These are phyloP conservation scores for Boletus pseudopeckii DNA, from an alignment of 768 basidiomycete genomes.

Conservation along the genomic window DNA sequence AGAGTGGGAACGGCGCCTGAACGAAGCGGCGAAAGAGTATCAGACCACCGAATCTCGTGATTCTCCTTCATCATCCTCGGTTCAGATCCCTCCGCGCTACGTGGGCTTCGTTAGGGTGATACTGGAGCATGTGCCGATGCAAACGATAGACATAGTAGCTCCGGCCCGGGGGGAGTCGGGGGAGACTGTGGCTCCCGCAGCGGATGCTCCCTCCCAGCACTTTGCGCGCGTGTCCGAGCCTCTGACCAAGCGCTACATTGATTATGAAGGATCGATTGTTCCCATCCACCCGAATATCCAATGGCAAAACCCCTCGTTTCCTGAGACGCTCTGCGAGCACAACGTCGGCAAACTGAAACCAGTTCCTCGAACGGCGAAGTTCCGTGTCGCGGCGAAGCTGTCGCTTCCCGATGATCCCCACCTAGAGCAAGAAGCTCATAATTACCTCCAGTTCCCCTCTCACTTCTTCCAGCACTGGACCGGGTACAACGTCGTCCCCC, in stretches of 20 bases:
- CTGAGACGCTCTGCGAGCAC: conserved; percentile 14
- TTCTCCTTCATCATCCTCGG: background rate
- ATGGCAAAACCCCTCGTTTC: conserved; percentile 19
- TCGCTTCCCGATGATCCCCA: conserved; percentile 36
- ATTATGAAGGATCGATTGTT: conserved; percentile 2
- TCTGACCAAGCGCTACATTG: background rate
- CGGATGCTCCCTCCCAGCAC: background rate
- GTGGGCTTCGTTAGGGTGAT: conserved; percentile 8
- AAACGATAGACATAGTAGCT: background rate
- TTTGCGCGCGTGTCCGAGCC: background rate
- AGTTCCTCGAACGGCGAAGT: conserved; percentile 31
- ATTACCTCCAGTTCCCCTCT: conserved; percentile 24
- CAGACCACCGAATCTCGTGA: background rate
- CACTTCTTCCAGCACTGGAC: conserved; percentile 31
- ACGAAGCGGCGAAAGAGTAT: background rate
- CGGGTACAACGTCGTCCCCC: conserved; percentile 22
- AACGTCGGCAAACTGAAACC: background rate
- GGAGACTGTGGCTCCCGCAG: background rate
- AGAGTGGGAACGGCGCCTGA: conserved; percentile 10
- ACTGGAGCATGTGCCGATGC: background rate
- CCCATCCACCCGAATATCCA: conserved; percentile 9
- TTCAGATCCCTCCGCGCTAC: background rate
- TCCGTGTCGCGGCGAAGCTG: conserved; percentile 43
- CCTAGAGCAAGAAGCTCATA: conserved; percentile 28
- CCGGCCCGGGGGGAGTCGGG: no score